Evolutionary conservation across 2,329 filamentous ascomycete genomes (phyloP), one percentile per base, ranked within the genome.

Genomic region (Alternaria atra): DNA sequence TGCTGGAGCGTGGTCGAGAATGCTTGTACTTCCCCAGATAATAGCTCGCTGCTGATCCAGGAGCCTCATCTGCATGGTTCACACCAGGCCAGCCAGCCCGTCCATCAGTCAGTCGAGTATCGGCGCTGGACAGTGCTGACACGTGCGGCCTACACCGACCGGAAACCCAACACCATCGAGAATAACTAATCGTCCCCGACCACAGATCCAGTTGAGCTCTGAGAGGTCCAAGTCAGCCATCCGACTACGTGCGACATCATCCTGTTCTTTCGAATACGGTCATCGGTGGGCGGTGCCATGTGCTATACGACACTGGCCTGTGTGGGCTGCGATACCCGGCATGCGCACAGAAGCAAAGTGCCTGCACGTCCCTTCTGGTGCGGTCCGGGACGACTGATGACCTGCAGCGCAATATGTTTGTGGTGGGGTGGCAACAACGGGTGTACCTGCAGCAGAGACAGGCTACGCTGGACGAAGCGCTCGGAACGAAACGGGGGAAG

Each of bases 371-470:
- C 58, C 58, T 52, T 46, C 44, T 57, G 50, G 44, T 56, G 52
- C 55, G 40, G 48, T 44, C 56, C 50, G 51, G 37, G 44, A 55
- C 50, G 37, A 44, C 20, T 54, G 47, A 69, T 68, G 64, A 66
- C 60, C 60, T 66, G 68, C 68, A 68, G 60, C 25, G 27, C 55
- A 32, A 51, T 47, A 50, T 58, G 46, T 50, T 23, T 58, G 54
- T 65, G 68, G 68, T 64, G 63, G 57, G 64, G 65, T 67, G 63
- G 65, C 61, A 34, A 65, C 48, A 55, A 63, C 67, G 66, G 55
- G 60, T 70, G 74, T 75, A 73, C 74, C 74, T 77, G 75, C 75
- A 77, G 70, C 48, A 68, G 63, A 58, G 15, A 60, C 47, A 62
- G 61, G 64, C 66, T 68, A 63, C 63, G 64, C 64, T 66, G 46